Percentiles rank a stretch among this genome's conserved stretches.
These are phyloP conservation scores for Hibiscus syriacus DNA, from an alignment of 345 rosid species.

Conservation along the genomic window DNA sequence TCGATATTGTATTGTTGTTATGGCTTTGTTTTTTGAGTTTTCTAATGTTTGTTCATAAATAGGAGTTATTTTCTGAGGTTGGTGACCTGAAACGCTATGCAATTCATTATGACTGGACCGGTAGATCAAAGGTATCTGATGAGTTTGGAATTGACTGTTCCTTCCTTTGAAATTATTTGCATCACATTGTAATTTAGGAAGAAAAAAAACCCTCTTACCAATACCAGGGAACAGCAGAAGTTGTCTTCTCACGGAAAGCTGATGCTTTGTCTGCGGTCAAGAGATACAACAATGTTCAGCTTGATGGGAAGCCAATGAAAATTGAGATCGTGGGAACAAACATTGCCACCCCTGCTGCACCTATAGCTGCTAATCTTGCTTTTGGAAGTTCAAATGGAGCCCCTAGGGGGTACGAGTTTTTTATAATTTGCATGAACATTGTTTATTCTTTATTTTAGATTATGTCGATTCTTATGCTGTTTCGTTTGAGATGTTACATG, in stretches of 20 bases:
- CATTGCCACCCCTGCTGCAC: slow-evolving; percentile 40
- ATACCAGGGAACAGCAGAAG: slow-evolving; percentile 93
- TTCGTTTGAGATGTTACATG: neutral
- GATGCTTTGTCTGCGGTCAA: slow-evolving; percentile 85
- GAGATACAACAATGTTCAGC: slow-evolving; percentile 90
- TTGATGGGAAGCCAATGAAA: slow-evolving; percentile 95
- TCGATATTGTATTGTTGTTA: neutral
- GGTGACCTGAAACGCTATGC: slow-evolving; percentile 85
- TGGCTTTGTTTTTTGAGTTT: neutral
- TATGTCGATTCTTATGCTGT: neutral
- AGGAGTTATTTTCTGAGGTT: slow-evolving; percentile 85
- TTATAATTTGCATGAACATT: neutral
- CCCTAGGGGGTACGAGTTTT: slow-evolving; percentile 42
- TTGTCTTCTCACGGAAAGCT: slow-evolving; percentile 57
- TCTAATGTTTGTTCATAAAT: slow-evolving; percentile 7
- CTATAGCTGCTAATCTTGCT: slow-evolving; percentile 27
- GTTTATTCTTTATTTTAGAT: neutral
- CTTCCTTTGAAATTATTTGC: slow-evolving; percentile 28
- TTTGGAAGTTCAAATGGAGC: slow-evolving; percentile 41
- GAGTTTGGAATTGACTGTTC: slow-evolving; percentile 30
- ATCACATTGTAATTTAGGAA: slow-evolving; percentile 36
- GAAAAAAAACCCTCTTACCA: slow-evolving; percentile 26
- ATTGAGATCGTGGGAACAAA: slow-evolving; percentile 84
- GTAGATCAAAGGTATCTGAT: slow-evolving; percentile 89
- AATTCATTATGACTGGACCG: slow-evolving; percentile 84